Evolutionary conservation across 345 rosid species (phyloP).

Genomic region (Ceriops decandra): DNA sequence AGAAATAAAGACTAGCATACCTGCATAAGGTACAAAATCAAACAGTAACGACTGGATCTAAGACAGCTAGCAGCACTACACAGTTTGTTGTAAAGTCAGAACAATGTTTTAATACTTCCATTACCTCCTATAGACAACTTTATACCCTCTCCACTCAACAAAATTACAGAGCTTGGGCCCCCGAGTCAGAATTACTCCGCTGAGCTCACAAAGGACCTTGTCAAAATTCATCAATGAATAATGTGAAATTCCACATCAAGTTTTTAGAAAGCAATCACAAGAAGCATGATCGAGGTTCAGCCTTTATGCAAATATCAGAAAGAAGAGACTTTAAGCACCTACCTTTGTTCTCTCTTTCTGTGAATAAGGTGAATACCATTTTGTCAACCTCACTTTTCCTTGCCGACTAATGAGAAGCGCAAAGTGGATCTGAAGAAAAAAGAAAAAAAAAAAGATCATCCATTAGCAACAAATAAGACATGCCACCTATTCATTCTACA

Average conservation of each 20-base stretch:
- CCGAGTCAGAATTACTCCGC: slow-evolving; percentile 16
- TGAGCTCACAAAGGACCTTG: slow-evolving; percentile 27
- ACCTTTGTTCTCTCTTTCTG: slow-evolving; percentile 86
- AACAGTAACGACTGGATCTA: too few species aligned
- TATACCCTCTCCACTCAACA: slow-evolving; percentile 33
- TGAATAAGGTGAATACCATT: slow-evolving; percentile 86
- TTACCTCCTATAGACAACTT: slow-evolving; percentile 26
- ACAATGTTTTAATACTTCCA: too few species aligned
- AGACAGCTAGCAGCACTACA: too few species aligned
- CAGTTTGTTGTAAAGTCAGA: too few species aligned
- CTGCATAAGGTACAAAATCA: background rate
- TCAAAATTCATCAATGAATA: background rate
- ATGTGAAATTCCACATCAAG: background rate
- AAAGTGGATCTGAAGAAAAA: slow-evolving; percentile 54
- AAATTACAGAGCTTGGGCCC: slow-evolving; percentile 29
- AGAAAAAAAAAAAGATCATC: background rate
- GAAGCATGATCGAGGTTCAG: too few species aligned
- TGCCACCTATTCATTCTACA: too few species aligned
- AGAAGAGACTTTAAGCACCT: background rate
- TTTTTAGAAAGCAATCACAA: background rate
- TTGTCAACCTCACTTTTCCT: slow-evolving; percentile 90
- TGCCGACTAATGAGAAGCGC: slow-evolving; percentile 92
- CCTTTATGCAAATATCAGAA: background rate
- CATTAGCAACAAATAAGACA: too few species aligned
- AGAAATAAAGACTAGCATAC: slow-evolving; percentile 21